Evolutionary conservation across 106 monocot species (phyloP).

Genomic region (Acorus calamus): DNA sequence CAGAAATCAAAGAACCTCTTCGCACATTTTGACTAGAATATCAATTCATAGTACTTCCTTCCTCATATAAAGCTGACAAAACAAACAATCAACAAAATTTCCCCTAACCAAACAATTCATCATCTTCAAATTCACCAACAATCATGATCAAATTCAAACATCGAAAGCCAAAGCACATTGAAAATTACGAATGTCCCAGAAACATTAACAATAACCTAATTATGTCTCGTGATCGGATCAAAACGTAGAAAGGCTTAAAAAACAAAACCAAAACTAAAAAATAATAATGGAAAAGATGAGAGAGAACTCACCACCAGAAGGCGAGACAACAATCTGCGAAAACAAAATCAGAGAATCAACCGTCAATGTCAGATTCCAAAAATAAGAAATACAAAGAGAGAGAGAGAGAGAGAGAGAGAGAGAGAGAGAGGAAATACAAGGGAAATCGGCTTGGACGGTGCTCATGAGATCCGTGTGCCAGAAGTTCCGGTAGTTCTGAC

Average conservation of each 20-base stretch:
- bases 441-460: constrained; percentile 13
- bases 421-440: constrained; percentile 8
- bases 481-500: constrained; percentile 26
- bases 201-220: no score
- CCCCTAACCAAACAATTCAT: no score
- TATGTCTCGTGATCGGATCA: background rate
- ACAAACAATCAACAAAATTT: no score
- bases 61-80: no score
- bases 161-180: no score
- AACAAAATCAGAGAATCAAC: background rate
- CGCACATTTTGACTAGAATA: no score
- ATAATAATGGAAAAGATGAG: background rate
- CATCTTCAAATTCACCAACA: no score
- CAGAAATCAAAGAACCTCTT: no score
- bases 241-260: background rate
- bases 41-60: no score
- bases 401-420: background rate
- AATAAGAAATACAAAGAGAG: background rate
- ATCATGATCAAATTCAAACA: no score
- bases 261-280: constrained; percentile 2
- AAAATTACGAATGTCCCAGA: no score
- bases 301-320: constrained; percentile 24
- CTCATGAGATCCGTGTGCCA: constrained; percentile 23
- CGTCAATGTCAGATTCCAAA: background rate
- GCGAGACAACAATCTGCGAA: constrained; percentile 17